Conservation (phyloP, 495 filamentous ascomycete genomes). For the Xylaria acuta region DNA sequence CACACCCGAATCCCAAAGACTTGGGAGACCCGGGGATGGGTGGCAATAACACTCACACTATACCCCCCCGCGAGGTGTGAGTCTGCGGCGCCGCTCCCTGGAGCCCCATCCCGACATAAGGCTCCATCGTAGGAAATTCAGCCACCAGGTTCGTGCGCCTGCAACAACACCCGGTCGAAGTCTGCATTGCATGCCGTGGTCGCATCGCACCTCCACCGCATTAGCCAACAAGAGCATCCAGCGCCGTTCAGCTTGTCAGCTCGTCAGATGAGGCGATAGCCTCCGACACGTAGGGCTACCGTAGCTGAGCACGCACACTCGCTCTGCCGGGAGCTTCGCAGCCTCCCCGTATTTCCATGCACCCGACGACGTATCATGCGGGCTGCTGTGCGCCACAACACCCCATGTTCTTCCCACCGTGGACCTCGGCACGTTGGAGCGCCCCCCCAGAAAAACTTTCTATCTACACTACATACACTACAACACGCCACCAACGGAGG, state of each 20-base stretch:
- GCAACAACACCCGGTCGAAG: slow-evolving; percentile 1
- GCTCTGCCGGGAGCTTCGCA: background rate
- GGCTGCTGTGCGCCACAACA: background rate
- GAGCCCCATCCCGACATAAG: background rate
- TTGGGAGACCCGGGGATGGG: slow-evolving; percentile 10
- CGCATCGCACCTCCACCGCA: slow-evolving; percentile 6
- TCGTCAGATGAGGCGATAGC: slow-evolving; percentile 24
- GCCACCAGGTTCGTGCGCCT: slow-evolving; percentile 4
- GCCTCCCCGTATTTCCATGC: background rate
- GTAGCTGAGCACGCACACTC: slow-evolving; percentile 21
- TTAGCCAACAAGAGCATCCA: background rate
- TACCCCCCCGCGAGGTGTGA: background rate
- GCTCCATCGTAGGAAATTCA: background rate
- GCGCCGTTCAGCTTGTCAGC: slow-evolving; percentile 15
- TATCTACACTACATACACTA: no score
- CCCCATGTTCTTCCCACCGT: background rate
- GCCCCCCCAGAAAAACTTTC: background rate
- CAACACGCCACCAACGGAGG: slow-evolving; percentile 9
- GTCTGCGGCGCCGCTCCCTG: background rate
- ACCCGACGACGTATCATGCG: background rate
- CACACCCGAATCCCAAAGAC: slow-evolving; percentile 22
- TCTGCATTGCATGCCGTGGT: slow-evolving; percentile 14
- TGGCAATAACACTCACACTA: slow-evolving; percentile 3
- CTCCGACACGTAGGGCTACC: slow-evolving; percentile 16
- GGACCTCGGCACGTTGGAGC: background rate